Evolutionary conservation across 2,329 filamentous ascomycete species (phyloP), one percentile per base, ranked within the genome.

Genomic region (Byssothecium circinans): DNA sequence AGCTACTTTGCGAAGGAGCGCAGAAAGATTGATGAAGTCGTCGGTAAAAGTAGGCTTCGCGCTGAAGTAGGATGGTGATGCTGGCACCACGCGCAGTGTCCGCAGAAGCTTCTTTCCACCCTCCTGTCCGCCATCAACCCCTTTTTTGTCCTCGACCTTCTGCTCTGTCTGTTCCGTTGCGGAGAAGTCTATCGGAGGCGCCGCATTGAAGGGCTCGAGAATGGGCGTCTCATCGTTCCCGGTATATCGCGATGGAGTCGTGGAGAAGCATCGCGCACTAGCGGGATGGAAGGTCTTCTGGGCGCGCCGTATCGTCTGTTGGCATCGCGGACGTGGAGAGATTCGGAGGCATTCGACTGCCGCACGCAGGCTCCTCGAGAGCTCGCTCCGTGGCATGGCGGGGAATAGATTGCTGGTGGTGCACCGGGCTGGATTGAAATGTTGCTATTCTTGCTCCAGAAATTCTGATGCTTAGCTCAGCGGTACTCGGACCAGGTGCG

Each of bases 21-120:
- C 78, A 60, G 89, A 83, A 39, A 99, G 79, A 37, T 78, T 75
- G 57, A 97, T 81, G 60, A 88, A 83, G 63, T 88, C 82, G 74
- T 99, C 94, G 73, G 87, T 94, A 78, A 96, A 96, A 45, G 81
- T 79, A 1, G 91, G 88, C 52, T 86, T 86, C 43, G 87, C 87
- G 43, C 90, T 91, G 77, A 97, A 99, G 75, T 99, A 99, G n/a
- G 92, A 94, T 2, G 89, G 86, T 29, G 91, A 96, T 20, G 81
- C 80, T 17, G 94, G 94, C 29, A 96, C 77, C 18, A 95, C 78
- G 56, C 94, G 89, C 43, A 88, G 60, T 19, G 59, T 67, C 38
- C 57, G 50, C 34, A 76, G 60, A 2, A 67, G 36, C 17, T 41
- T 41, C 15, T 48, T 48, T 41, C 41, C 53, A 41, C 33, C 52